Conservation (phyloP, 2,329 filamentous ascomycete species). For the Zelopaecilomyces penicillatus region DNA sequence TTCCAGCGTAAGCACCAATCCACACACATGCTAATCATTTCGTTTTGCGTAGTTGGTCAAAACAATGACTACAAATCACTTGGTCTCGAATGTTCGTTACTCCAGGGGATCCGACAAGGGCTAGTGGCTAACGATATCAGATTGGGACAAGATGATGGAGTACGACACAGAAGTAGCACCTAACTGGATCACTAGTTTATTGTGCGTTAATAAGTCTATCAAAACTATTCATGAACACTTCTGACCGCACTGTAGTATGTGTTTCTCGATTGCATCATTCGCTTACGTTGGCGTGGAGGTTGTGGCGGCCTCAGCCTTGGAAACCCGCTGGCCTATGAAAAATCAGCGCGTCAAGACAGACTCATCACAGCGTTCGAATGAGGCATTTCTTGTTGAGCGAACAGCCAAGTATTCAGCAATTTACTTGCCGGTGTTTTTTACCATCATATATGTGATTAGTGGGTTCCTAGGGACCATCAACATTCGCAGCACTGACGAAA, state of each 20-base stretch:
- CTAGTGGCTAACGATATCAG: neutral
- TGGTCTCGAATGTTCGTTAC: no score
- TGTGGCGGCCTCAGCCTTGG: conserved; percentile 23
- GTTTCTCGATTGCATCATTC: conserved; percentile 22
- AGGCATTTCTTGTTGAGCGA: conserved; percentile 14
- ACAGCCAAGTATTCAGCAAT: conserved; percentile 18
- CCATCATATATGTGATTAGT: conserved; percentile 17
- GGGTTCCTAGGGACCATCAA: conserved; percentile 19
- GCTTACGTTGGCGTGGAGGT: conserved; percentile 26
- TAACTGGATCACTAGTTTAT: conserved; percentile 16
- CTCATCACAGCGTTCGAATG: conserved; percentile 1
- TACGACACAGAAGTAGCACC: conserved; percentile 15
- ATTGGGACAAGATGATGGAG: conserved; percentile 7
- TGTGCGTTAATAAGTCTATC: conserved; percentile 11
- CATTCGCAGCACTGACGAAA: conserved; percentile 13
- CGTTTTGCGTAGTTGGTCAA: no score
- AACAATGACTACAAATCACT: no score
- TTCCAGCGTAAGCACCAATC: no score
- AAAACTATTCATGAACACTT: neutral
- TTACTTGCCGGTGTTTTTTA: conserved; percentile 19
- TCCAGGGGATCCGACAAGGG: no score
- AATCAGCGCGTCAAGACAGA: neutral
- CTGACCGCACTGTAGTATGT: conserved; percentile 14
- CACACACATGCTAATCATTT: no score
- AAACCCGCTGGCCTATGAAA: conserved; percentile 19